These are phyloP conservation scores for Phytomonas serpens DNA, from an alignment of 208 protist species.

Conservation along the genomic window DNA sequence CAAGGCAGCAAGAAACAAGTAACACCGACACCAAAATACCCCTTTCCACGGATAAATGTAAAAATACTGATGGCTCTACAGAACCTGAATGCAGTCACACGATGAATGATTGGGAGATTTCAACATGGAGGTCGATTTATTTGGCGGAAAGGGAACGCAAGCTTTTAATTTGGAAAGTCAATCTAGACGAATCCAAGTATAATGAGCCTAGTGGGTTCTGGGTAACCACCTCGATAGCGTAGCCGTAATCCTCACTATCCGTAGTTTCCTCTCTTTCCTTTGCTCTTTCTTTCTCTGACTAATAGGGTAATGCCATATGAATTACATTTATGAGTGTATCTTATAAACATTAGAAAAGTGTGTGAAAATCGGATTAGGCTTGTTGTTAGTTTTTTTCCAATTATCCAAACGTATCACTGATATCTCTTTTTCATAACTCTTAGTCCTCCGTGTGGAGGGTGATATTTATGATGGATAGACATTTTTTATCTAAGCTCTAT, in stretches of 20 bases:
- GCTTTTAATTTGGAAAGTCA: conserved; percentile 56
- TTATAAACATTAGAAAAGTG: not conserved
- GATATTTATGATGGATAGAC: not conserved
- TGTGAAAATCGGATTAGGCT: not conserved
- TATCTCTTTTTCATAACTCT: not conserved
- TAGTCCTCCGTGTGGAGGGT: not conserved
- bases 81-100: not conserved
- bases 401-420: not conserved
- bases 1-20: conserved; percentile 7
- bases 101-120: conserved; percentile 28
- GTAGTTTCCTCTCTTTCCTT: not conserved
- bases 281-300: not conserved
- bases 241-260: conserved; percentile 4
- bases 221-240: conserved; percentile 60
- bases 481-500: not conserved
- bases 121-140: conserved; percentile 35
- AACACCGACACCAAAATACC: conserved; percentile 1
- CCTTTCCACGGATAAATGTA: not conserved
- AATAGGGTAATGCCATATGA: not conserved
- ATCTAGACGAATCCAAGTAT: conserved; percentile 44
- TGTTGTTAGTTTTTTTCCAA: not conserved
- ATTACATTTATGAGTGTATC: not conserved
- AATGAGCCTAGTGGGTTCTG: conserved; percentile 48
- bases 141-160: conserved; percentile 40
- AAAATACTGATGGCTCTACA: not conserved